Evolutionary conservation across 2,329 filamentous ascomycete genomes (phyloP).

Genomic region (Penicillium hesseltinei): DNA sequence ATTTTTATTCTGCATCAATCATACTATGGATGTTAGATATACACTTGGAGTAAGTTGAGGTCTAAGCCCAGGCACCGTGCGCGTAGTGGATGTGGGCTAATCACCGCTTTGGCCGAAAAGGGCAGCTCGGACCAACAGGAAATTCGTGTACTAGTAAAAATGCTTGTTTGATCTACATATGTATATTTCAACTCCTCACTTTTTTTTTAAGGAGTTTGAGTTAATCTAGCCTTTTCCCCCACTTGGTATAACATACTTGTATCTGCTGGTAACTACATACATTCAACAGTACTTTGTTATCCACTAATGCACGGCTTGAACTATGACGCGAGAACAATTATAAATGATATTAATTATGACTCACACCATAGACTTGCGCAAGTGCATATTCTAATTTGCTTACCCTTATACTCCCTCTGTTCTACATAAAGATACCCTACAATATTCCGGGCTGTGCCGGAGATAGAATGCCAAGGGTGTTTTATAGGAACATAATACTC

Average conservation of each 20-base stretch:
- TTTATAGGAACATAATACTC: conserved; percentile 15
- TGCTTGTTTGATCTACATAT: background rate
- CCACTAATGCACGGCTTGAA: background rate
- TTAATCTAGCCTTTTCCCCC: background rate
- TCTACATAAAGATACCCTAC: background rate
- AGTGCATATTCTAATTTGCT: background rate
- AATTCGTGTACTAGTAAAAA: background rate
- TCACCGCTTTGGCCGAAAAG: background rate
- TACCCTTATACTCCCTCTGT: background rate
- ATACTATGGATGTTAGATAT: background rate
- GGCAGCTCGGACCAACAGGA: background rate
- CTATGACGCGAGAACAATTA: background rate
- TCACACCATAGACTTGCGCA: background rate
- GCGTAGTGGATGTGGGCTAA: background rate
- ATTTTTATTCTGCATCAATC: background rate
- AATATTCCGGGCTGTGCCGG: background rate
- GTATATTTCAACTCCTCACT: background rate
- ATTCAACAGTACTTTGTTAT: background rate
- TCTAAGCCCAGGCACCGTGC: background rate
- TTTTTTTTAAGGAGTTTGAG: background rate
- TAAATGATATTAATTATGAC: background rate
- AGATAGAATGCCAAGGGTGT: background rate
- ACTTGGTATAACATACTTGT: background rate
- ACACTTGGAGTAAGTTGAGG: background rate
- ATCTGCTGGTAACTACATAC: background rate